Evolutionary conservation across 768 basidiomycete genomes (phyloP), one percentile per base, ranked within the genome.

Genomic region (Tylopilus sp.): DNA sequence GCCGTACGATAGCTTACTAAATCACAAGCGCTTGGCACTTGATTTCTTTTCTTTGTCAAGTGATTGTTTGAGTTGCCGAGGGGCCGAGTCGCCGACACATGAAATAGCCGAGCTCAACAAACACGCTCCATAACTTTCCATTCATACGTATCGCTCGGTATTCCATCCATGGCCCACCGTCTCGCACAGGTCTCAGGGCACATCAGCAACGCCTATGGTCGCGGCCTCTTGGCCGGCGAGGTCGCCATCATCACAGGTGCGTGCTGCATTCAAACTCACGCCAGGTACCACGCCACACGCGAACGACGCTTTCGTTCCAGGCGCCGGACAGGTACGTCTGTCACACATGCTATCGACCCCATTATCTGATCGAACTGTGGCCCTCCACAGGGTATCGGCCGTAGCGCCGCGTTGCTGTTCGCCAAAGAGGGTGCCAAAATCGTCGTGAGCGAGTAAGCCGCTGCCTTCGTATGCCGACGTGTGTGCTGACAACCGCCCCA

Each of bases 401-500:
- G 78, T 41, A 81, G 84, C 26, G 75, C 79, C 35, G 91, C 91
- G 1, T 70, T 91, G 28, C 74, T 89, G 38, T 92, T 91, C 59
- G 86, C 89, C 5, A 83, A 82, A 55, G 91, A 93, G 64, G 91
- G 91, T 17, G 90, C 91, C 15, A 92, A 87, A 64, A 83, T 93
- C 45, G 88, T 93, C 57, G 84, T 86, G 45, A 83, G 84, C 77
- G 91, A 93, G 85, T 91, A 48, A 65, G 74, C 57, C 26, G 7
- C 57, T 10, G 7, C 26, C 26, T 28, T 10, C 8, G 6, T 10
- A 28, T 10, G 10, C 6, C 7, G 26, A 2, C 26, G 26, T 10
- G 8, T 28, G 26, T 28, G 26, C 26, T 8, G 7, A 33, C 20
- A 43, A n/a, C 28, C 11, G 22, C 30, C n/a, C 9, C 22, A 90